phyloP scores from a whole-genome alignment of 2,329 filamentous ascomycete genomes.

The Zymoseptoria pseudotritici region DNA sequence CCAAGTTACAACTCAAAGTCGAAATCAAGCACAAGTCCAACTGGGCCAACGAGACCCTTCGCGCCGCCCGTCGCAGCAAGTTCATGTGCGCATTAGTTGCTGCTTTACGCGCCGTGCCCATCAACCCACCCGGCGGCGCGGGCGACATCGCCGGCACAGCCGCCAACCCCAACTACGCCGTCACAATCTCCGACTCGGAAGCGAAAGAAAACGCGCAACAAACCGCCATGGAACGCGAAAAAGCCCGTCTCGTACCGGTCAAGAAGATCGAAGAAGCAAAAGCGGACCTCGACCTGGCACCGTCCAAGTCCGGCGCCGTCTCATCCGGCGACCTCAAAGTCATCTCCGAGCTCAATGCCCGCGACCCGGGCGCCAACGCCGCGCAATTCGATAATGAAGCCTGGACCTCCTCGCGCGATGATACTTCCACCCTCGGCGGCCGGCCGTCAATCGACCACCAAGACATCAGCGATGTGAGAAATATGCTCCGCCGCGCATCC shows the following conservation, averaged over 20 bases:
- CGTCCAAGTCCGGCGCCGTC: conserved; percentile 14
- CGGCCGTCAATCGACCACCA: conserved; percentile 38
- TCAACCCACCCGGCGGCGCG: conserved; percentile 72
- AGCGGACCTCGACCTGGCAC: conserved; percentile 9
- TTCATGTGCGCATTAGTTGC: conserved; percentile 92
- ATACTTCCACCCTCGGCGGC: conserved; percentile 29
- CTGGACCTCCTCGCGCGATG: conserved; percentile 36
- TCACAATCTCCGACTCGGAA: conserved; percentile 62
- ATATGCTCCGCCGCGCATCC: conserved; percentile 38
- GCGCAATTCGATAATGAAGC: conserved; percentile 37
- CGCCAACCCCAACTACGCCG: conserved; percentile 74
- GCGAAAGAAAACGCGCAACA: conserved; percentile 55
- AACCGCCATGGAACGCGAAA: conserved; percentile 41
- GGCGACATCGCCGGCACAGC: conserved; percentile 51
- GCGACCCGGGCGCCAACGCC: conserved; percentile 36
- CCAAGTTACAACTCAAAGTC: conserved; percentile 76
- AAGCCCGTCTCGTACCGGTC: conserved; percentile 55
- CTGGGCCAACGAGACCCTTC: conserved; percentile 64
- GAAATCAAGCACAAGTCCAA: conserved; percentile 77
- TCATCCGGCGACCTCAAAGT: conserved; percentile 27
- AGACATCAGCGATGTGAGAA: conserved; percentile 41
- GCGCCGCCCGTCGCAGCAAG: conserved; percentile 76
- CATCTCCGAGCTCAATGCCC: conserved; percentile 39
- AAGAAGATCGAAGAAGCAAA: conserved; percentile 25
- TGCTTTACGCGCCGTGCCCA: conserved; percentile 79